Evolutionary conservation across 495 filamentous ascomycete species (phyloP), one percentile per base, ranked within the genome.

Genomic region (Clohesyomyces aquaticus): DNA sequence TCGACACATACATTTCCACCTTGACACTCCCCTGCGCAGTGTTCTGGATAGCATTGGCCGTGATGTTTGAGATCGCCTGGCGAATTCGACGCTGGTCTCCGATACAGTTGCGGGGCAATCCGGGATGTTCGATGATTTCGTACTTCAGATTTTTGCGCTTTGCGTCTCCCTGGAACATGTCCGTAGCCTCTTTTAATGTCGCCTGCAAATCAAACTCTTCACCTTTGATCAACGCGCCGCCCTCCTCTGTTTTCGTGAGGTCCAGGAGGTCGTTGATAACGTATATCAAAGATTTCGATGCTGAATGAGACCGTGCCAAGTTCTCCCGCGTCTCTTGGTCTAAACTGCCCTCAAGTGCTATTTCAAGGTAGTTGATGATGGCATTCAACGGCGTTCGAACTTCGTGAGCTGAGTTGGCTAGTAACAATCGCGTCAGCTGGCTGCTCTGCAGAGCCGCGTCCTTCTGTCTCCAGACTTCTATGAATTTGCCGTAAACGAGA

Each of bases 261-360:
- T 98, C 93, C 1, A 98, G 81, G 0, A 98, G 81, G 72, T 98
- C 93, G 67, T 98, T 98, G 71, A 98, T 96, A 9, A 96, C 91
- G 74, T 94, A 96, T 16, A 98, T 93, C 12, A 96, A 77, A 0
- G 91, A 96, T 73, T 96, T 96, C 0, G 93, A 98, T n/a, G 93
- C 93, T 11, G 91, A 95, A 69, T 98, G 91, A 4, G 92, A 95
- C 58, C 83, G 88, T 8, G 88, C 84, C 26, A 98, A 79, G 65
- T 95, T 95, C 18, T 96, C 93, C 25, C 93, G 81, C 0, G 90
- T 96, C 63, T 96, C 93, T 9, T 80, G 73, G 68, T 96, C 92
- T 1, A 96, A 79, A 0, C 84, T 76, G 1, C 91, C 90, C 73
- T 98, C 93, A 2, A 98, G 77, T 0, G 93, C 93, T 65, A 96